A percentile compares a stretch with the other conserved stretches of the same genome.
Conservation (phyloP, 1,139 yeast species). For the Suhomyces yuchorum region DNA sequence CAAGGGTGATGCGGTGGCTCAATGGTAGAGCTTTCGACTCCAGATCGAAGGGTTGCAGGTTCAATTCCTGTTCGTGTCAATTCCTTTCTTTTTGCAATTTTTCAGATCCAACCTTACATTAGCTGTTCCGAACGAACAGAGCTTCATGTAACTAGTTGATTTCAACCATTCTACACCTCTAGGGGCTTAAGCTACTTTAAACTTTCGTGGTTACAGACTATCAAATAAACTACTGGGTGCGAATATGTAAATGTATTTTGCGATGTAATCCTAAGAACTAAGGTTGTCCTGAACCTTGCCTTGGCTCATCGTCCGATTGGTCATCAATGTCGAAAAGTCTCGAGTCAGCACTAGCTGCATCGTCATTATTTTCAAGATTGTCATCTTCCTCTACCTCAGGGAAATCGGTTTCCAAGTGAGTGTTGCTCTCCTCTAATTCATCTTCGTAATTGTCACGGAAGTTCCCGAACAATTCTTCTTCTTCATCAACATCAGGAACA, state of each 20-base stretch:
- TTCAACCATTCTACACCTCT: no score
- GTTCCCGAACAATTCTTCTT: conserved; percentile 52
- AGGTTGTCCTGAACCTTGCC: conserved; percentile 1
- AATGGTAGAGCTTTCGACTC: conserved; percentile 93
- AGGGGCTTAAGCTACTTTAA: no score
- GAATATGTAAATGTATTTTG: background rate
- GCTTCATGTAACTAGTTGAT: no score
- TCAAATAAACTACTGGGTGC: background rate
- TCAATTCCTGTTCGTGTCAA: conserved; percentile 76
- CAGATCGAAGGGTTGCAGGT: conserved; percentile 78
- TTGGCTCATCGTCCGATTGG: conserved; percentile 18
- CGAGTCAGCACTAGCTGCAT: conserved; percentile 26
- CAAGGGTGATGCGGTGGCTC: conserved; percentile 68
- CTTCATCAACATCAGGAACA: conserved; percentile 47
- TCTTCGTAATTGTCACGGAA: conserved; percentile 52
- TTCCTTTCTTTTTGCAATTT: conserved; percentile 26
- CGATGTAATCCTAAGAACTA: background rate
- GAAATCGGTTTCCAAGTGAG: conserved; percentile 17
- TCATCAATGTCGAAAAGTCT: conserved; percentile 44
- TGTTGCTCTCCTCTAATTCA: conserved; percentile 42
- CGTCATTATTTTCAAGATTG: conserved; percentile 8
- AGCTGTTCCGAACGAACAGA: no score
- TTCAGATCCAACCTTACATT: no score
- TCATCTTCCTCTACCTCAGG: conserved; percentile 13
- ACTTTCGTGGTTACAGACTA: no score